These are phyloP conservation scores for Myochromella boudieri DNA, from an alignment of 768 basidiomycete species.

Conservation along the genomic window DNA sequence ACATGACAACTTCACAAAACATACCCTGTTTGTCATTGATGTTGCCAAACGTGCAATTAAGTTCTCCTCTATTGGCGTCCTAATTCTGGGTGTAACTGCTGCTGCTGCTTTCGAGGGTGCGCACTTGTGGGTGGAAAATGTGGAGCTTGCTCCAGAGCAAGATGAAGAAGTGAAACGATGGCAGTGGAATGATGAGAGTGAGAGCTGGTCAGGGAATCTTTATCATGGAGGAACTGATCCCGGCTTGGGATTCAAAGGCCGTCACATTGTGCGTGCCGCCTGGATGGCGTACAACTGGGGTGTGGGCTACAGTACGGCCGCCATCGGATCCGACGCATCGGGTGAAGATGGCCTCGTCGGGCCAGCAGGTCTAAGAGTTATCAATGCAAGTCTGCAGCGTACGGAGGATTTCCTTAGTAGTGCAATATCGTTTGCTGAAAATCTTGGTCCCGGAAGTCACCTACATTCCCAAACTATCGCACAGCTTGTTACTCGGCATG, in stretches of 20 bases:
- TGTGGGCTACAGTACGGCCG: constrained; percentile 36
- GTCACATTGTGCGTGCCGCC: constrained; percentile 64
- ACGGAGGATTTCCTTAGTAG: constrained; percentile 54
- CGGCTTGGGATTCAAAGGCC: constrained; percentile 57
- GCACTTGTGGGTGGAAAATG: constrained; percentile 66
- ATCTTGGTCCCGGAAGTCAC: constrained; percentile 33
- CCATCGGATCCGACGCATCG: constrained; percentile 37
- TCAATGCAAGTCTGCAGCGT: constrained; percentile 55
- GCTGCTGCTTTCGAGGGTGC: constrained; percentile 51
- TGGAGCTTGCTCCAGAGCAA: constrained; percentile 42
- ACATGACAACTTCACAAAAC: constrained; percentile 29
- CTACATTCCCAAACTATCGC: constrained; percentile 50
- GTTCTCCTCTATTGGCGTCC: constrained; percentile 44
- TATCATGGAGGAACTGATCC: constrained; percentile 69
- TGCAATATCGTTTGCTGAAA: constrained; percentile 47
- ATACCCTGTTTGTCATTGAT: constrained; percentile 38
- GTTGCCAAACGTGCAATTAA: constrained; percentile 48
- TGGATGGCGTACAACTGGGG: constrained; percentile 77
- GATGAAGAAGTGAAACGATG: constrained; percentile 57
- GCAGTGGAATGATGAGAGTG: constrained; percentile 68
- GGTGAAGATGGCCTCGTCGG: constrained; percentile 29
- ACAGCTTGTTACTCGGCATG: constrained; percentile 57
- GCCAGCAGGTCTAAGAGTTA: constrained; percentile 37
- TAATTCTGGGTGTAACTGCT: constrained; percentile 44
- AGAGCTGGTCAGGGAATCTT: constrained; percentile 58